Base-by-base conservation (phyloP, 108 stramenopile genomes). In the Stephanodiscus triporus region DNA sequence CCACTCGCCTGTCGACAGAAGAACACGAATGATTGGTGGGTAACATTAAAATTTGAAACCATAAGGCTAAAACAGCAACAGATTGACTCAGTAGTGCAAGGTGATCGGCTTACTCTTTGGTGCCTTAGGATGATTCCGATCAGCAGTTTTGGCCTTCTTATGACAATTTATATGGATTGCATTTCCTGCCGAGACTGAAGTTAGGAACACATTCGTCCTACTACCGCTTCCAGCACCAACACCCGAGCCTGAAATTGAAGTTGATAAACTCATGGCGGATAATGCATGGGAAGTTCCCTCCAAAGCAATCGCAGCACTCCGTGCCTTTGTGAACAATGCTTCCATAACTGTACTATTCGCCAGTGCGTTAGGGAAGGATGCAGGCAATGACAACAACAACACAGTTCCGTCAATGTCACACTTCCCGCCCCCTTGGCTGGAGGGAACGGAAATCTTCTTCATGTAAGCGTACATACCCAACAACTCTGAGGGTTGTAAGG, bases 391-490 rank as follows among this genome's bases (percentile, higher is more conserved):
- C 10, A 81, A 60, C 17, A 95, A 66, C 77, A 95, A 58, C 8
- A 67, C 57, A 9, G 89, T 85, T 8, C 93, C 93, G 63, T 95
- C 93, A 36, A 91, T 81, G 62, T 70, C 76, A 34, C 57, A 59
- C 42, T 76, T 66, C 9, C 68, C 68, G 29, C 87, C 88, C 40
- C 85, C 84, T 66, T 89, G 81, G 23, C 65, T 75, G 4, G 67
- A 65, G 34, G 88, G 72, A 23, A 92, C 80, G 4, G 87, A 53
- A 2, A 95, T 88, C 68, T 92, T 94, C 76, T 90, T 91, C 51
- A 91, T 84, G 59, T 82, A 95, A 26, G 87, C 88, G 73, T 95
- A 95, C 59, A 95, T 63, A n/a, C 91, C 93, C 37, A 95, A 75
- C 17, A 95, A 64, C 58, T 91, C 89, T 14, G 85, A 76, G n/a